Evolutionary conservation across 306 rosid genomes (phyloP), one percentile per base, ranked within the genome.

Genomic region (Fragaria iinumae): DNA sequence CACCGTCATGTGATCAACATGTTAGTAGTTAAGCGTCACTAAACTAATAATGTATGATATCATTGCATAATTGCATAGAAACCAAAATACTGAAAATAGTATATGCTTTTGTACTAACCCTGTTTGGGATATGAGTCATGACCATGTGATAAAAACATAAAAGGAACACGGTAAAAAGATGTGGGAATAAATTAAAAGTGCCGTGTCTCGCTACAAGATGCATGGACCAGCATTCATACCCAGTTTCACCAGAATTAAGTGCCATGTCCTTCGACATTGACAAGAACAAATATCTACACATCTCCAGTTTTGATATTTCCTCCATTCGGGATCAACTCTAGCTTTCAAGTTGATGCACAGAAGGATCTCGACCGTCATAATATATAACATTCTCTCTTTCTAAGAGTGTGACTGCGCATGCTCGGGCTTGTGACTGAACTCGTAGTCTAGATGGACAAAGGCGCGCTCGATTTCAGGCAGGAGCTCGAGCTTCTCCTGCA

Each of bases 371-470:
- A 57, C n/a, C 64, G 2, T 4, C 39, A 11, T 34, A 4, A 20
- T 10, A 53, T 39, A 71, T 17, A 29, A 59, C 12, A 53, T 67
- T 23, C 74, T 44, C 66, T 44, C 82, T 20, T 25, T 32, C 56
- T 83, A 94, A 41, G 79, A 84, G 76, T 85, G 84, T 3, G 95
- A 74, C 76, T 89, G 98, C 5, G 90, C 95, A 71, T 94, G 97
- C 92, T 94, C 98, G 13, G 98, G 98, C 82, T 88, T 94, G 89
- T 94, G 98, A 11, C 90, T 80, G 91, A 68, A 94, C 88, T 94
- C 98, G 7, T 92, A 92, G 77, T 94, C 98, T 17, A 94, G 91
- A 89, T 94, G 98, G 71, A 92, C 98, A 81, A 94, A 94, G 50
- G 98, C 98, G 0, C 97, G 97, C 83, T 94, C 98, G 0, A 94